Evolutionary conservation across 352 stramenopile species (phyloP).

Genomic region (Pseudoperonospora humuli): DNA sequence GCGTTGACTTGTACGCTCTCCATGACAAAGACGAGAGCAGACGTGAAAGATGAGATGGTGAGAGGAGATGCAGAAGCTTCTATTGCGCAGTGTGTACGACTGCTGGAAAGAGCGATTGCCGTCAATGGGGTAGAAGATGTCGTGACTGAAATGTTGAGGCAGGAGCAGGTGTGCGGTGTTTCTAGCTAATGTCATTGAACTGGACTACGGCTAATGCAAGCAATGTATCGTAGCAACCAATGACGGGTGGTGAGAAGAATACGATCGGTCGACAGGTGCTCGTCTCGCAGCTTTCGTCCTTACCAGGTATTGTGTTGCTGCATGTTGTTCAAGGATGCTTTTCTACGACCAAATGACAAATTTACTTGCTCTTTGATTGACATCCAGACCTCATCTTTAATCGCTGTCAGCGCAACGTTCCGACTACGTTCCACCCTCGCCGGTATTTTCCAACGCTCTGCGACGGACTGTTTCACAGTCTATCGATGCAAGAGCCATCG

Average conservation of each 20-base stretch:
- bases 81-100: constrained; percentile 33
- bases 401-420: constrained; percentile 34
- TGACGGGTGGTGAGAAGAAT: constrained; percentile 4
- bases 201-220: not conserved
- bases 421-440: constrained; percentile 35
- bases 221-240: constrained; percentile 7
- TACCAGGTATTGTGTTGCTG: constrained; percentile 33
- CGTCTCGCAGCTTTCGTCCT: constrained; percentile 31
- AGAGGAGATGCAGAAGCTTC: constrained; percentile 31
- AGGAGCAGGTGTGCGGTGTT: constrained; percentile 21
- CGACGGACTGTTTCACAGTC: constrained; percentile 29
- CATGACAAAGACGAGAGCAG: constrained; percentile 4
- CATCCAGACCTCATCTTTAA: constrained; percentile 56
- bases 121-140: constrained; percentile 22
- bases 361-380: not conserved
- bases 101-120: constrained; percentile 32
- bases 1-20: constrained; percentile 34
- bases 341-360: not conserved
- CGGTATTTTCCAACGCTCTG: constrained; percentile 41
- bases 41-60: not conserved
- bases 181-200: not conserved
- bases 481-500: constrained; percentile 4
- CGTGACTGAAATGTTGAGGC: constrained; percentile 29
- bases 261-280: constrained; percentile 28
- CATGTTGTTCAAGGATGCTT: not conserved